Evolutionary conservation across 2,329 filamentous ascomycete genomes (phyloP).

Genomic region (Epichloe sibirici): DNA sequence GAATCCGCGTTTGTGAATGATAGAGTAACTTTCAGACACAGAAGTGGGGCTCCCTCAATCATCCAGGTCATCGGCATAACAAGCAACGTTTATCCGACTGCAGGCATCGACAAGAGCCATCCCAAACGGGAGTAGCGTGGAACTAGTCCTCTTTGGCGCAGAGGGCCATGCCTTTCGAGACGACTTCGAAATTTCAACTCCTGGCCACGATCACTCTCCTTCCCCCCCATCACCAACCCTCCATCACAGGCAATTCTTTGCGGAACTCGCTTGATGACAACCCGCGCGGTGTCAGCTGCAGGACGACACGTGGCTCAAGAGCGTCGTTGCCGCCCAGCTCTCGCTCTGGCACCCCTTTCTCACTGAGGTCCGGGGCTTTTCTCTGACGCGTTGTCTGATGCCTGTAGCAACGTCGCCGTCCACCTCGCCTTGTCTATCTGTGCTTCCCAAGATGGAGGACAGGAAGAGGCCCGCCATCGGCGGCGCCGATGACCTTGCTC

Average conservation of each 20-base stretch:
- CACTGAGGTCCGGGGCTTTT: constrained; percentile 26
- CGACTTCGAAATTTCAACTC: constrained; percentile 34
- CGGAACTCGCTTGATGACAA: constrained; percentile 24
- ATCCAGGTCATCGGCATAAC: neutral
- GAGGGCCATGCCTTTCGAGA: constrained; percentile 23
- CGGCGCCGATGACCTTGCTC: constrained; percentile 70
- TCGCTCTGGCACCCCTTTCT: constrained; percentile 19
- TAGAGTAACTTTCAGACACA: neutral
- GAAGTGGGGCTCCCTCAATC: constrained; percentile 2
- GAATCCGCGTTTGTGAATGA: neutral
- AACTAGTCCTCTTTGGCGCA: constrained; percentile 25
- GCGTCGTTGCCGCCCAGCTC: constrained; percentile 16
- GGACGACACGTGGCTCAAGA: constrained; percentile 24
- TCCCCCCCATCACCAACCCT: constrained; percentile 18
- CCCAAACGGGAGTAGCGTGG: constrained; percentile 18
- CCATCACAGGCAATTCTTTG: constrained; percentile 18
- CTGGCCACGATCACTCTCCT: constrained; percentile 22
- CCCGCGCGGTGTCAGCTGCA: constrained; percentile 17
- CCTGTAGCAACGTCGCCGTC: constrained; percentile 67
- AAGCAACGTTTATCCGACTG: constrained; percentile 22
- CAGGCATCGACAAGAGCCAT: constrained; percentile 21
- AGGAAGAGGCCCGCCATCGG: constrained; percentile 86
- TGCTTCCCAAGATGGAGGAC: constrained; percentile 95
- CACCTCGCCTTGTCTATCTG: constrained; percentile 62
- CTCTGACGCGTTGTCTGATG: constrained; percentile 54